Evolutionary conservation across 192 early-diverging fungal species (phyloP).

Genomic region (Entomortierella beljakovae): DNA sequence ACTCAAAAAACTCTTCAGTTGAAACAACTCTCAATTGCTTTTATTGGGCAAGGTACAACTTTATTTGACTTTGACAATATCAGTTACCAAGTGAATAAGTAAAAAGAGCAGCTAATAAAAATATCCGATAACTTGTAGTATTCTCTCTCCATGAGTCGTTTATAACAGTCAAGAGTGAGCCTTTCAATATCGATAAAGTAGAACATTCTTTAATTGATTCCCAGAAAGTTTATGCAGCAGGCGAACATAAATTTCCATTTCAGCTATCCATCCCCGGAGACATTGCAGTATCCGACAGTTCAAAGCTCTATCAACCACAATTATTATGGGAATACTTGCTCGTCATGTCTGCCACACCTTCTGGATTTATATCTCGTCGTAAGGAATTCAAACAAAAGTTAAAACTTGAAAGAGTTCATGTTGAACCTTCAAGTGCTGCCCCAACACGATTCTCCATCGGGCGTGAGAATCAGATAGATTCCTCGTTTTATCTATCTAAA

Average conservation of each 20-base stretch:
- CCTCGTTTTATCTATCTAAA: conserved; percentile 6
- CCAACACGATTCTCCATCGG: background rate
- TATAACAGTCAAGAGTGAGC: conserved; percentile 12
- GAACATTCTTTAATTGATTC: background rate
- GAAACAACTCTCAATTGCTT: conserved; percentile 10
- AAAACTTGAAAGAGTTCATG: conserved; percentile 1
- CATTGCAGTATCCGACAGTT: conserved; percentile 8
- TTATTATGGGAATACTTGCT: conserved; percentile 9
- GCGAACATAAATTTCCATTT: conserved; percentile 18
- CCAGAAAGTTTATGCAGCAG: conserved; percentile 4
- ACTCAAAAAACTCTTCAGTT: conserved; percentile 14
- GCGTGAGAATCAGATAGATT: conserved; percentile 7
- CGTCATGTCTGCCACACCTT: background rate
- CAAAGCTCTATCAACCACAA: background rate
- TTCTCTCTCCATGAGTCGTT: background rate
- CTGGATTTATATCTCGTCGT: conserved; percentile 3
- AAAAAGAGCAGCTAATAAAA: too few relatives aligned
- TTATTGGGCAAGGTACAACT: conserved; percentile 16
- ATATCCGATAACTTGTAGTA: too few relatives aligned
- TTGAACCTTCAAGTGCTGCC: conserved; percentile 5
- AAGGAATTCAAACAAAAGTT: conserved; percentile 9
- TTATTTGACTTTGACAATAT: too few relatives aligned
- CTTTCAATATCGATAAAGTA: conserved; percentile 10
- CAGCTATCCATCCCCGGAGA: conserved; percentile 12
- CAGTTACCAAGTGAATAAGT: too few relatives aligned